Conservation (phyloP, 768 basidiomycete genomes). For the Suillus americanus region DNA sequence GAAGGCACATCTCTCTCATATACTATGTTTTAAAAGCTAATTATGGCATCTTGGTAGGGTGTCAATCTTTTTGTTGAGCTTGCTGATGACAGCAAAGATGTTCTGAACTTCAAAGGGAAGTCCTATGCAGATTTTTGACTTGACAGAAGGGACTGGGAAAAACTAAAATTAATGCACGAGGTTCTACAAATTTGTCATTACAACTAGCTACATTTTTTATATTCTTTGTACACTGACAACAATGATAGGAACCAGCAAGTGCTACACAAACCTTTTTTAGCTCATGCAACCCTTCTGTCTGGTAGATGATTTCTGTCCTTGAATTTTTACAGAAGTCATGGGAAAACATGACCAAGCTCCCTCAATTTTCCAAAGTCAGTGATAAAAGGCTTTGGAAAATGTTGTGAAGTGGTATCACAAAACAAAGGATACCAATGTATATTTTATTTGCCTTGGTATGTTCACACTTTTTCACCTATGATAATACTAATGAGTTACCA, state of each 20-base stretch:
- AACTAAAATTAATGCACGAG: slow-evolving; percentile 23
- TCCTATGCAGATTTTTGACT: slow-evolving; percentile 27
- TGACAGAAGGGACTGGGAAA: slow-evolving; percentile 23
- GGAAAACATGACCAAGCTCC: background rate
- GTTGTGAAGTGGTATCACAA: slow-evolving; percentile 15
- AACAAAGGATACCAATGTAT: background rate
- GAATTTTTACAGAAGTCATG: background rate
- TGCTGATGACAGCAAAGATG: slow-evolving; percentile 21
- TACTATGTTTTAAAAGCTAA: background rate
- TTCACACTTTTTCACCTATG: background rate
- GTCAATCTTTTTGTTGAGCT: slow-evolving; percentile 16
- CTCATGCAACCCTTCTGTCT: background rate
- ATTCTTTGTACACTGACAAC: background rate
- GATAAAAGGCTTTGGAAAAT: slow-evolving; percentile 5
- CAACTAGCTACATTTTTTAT: background rate
- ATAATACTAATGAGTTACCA: background rate
- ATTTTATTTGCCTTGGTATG: background rate
- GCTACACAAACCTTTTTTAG: background rate
- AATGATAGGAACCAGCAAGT: background rate
- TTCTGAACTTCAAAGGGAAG: slow-evolving; percentile 27
- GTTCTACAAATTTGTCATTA: slow-evolving; percentile 19
- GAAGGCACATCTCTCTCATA: too few species aligned
- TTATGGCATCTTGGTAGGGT: background rate
- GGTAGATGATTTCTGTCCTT: background rate
- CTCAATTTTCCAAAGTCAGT: background rate